Evolutionary conservation across 1,284 basidiomycete species (phyloP).

Genomic region (Inonotus obliquus): DNA sequence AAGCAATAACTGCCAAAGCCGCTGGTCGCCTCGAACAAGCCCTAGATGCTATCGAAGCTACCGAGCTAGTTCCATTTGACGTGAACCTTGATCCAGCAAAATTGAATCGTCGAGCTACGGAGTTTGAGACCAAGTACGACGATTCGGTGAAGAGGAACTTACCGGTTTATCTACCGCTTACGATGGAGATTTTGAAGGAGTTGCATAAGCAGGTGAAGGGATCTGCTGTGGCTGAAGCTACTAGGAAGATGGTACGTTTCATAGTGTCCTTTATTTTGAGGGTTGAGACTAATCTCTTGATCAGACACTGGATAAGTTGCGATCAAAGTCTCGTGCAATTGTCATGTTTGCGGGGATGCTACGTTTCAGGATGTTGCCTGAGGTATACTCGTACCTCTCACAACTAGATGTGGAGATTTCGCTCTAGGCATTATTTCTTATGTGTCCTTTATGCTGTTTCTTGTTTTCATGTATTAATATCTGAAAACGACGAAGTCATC

Average conservation of each 20-base stretch:
- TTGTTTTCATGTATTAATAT: not conserved
- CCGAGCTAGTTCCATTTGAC: constrained; percentile 86
- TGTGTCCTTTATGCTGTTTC: not conserved
- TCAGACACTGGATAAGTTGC: constrained; percentile 56
- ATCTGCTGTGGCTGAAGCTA: constrained; percentile 67
- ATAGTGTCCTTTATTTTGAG: constrained; percentile 9
- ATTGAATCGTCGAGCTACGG: constrained; percentile 85
- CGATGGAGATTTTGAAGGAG: constrained; percentile 90
- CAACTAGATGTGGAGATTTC: constrained; percentile 76
- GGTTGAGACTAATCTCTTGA: constrained; percentile 10
- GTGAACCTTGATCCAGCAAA: constrained; percentile 67
- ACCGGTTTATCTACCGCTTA: constrained; percentile 83
- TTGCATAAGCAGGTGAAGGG: constrained; percentile 75
- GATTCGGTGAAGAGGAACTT: constrained; percentile 89
- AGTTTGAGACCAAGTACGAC: constrained; percentile 77
- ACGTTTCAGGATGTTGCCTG: constrained; percentile 84
- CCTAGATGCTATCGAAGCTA: constrained; percentile 83
- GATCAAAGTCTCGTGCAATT: constrained; percentile 73
- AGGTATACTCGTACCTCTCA: constrained; percentile 87
- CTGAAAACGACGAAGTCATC: no score
- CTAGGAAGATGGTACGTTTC: constrained; percentile 61
- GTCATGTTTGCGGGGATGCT: constrained; percentile 88
- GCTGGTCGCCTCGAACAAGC: constrained; percentile 72
- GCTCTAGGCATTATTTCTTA: constrained; percentile 33
- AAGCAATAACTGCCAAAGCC: constrained; percentile 76